Base-by-base conservation (phyloP, 2,329 filamentous ascomycete genomes). In the Hypoxylon sp. region DNA sequence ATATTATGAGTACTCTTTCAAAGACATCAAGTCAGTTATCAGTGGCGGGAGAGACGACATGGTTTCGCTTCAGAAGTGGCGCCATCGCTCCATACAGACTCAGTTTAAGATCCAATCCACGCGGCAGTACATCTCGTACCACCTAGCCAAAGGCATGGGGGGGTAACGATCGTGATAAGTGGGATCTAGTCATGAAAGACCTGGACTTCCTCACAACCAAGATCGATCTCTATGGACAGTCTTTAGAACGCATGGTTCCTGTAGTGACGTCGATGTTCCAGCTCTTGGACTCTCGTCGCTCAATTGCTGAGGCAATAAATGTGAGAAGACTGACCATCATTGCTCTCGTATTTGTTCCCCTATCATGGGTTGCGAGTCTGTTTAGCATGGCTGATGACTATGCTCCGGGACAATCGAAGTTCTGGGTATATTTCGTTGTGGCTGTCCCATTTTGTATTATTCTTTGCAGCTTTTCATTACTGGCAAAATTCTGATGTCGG, bases 331-430 rank as follows among this genome's bases (percentile, higher is more conserved):
- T 51, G 13, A 44, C 47, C 9, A 44, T 44, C 11, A 43, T 44
- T 23, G 38, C 47, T 2, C 34, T 51, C n/a, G 38, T 51, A 13
- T 51, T 51, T 9, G 19, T 51, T 8, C 38, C 38, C 11, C 47
- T 44, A n/a, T 51, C 47, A 1, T 44, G 43, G 26, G 40, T 51
- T 4, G 31, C 47, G 5, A 37, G 31, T n/a, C 47, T 51, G 9
- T 51, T 51, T 4, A 51, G 38, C 7, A 51, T 51, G 47, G 37
- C 38, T 7, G 47, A 51, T 12, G 15, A 8, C 6, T 51, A 44
- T 25, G 31, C 34, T 3, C 23, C 37, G 5, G 32, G 17, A 7
- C 19, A 20, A 6, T 31, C 13, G 5, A 16, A 30, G 4, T 42
- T 44, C 15, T 51, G 47, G 47, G 32, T 51, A 37, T 51, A 51